Base-by-base conservation (phyloP, 345 rosid genomes). In the Eucalyptus erythrocorys region DNA sequence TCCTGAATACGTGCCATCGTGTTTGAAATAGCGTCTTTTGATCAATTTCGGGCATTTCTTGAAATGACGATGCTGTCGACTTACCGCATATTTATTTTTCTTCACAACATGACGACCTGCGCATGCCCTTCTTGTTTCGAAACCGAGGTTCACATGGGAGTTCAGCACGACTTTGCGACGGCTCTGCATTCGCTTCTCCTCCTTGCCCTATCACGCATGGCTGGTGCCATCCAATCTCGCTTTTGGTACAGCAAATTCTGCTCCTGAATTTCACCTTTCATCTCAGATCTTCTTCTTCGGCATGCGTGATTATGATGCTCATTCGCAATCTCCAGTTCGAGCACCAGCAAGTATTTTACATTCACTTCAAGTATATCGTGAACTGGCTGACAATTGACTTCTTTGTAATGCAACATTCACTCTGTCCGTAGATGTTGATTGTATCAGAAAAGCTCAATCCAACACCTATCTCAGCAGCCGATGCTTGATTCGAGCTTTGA, bases 51-150 rank as follows among this genome's bases (percentile, higher is more conserved):
- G 0, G 24, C 5, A 42, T 32, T 68, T 68, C 79, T 68, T 68
- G 24, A 68, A 32, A 16, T 15, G 42, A 68, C 11, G 0, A 32
- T 17, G 42, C 6, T 15, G 80, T 34, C 0, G 43, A 68, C 0
- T 17, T 17, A 6, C 43, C 2, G 4, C 13, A 0, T 68, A 9
- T 68, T 34, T 16, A 34, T 1, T 8, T 68, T 16, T 32, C 61
- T 55, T 32, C 80, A 21, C 21, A 0, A 68, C 80, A 16, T 0
- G 80, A 34, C 24, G 1, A 16, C 42, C 42, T 32, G 42, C 11
- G 42, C 80, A 34, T 68, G 80, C 43, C 43, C 43, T 68, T 34
- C 6, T 34, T 3, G 42, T 34, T 34, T 68, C 1, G 21, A 68
- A 68, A 34, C 42, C 24, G 7, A 68, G 80, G 80, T 32, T 34